These are phyloP conservation scores for Comarum palustre DNA, from an alignment of 306 rosid genomes.

Conservation along the genomic window DNA sequence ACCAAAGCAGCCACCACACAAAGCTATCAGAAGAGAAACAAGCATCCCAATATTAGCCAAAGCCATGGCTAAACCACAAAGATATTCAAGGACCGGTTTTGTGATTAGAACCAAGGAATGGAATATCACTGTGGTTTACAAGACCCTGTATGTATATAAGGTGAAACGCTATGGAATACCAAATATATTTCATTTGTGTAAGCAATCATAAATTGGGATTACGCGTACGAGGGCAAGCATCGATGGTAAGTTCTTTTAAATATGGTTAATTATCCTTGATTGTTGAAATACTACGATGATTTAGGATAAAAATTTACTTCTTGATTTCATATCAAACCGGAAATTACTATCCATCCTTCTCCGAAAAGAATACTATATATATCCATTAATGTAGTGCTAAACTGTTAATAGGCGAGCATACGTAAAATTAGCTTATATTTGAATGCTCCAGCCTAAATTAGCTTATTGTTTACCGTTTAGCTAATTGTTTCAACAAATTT, in stretches of 20 bases:
- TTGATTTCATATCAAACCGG: background rate
- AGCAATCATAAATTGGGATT: background rate
- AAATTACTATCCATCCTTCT: background rate
- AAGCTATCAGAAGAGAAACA: background rate
- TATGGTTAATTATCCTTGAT: background rate
- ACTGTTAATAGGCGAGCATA: background rate
- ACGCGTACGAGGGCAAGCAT: background rate
- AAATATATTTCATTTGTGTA: background rate
- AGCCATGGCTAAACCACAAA: constrained; percentile 8
- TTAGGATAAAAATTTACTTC: background rate
- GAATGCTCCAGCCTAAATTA: too few relatives aligned
- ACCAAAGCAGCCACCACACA: constrained; percentile 6
- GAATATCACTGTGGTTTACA: background rate
- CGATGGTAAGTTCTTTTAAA: background rate
- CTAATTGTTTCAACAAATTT: too few relatives aligned
- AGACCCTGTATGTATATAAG: background rate
- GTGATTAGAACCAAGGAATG: background rate
- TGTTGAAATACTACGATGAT: background rate
- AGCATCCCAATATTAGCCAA: background rate
- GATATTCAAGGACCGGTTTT: background rate
- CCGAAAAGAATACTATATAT: too few relatives aligned
- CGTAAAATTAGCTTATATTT: background rate
- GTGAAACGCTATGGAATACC: background rate
- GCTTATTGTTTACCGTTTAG: too few relatives aligned
- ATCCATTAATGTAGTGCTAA: background rate